Evolutionary conservation across 345 rosid species (phyloP).

Genomic region (Sisymbrium irio): DNA sequence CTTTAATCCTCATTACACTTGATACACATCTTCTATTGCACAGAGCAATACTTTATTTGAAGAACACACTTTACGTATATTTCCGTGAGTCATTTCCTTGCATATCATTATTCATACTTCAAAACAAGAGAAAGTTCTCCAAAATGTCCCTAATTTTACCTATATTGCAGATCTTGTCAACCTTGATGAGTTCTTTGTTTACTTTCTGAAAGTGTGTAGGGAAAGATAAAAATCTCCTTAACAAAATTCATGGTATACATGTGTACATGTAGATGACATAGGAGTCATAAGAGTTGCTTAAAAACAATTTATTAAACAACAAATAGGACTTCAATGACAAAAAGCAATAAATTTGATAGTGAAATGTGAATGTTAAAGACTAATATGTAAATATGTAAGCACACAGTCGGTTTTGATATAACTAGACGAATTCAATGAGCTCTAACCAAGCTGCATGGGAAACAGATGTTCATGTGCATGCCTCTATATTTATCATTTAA

Average conservation of each 20-base stretch:
- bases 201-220: too few species aligned
- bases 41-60: background rate
- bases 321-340: background rate
- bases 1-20: background rate
- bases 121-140: background rate
- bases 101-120: background rate
- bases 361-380: constrained; percentile 6
- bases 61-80: background rate
- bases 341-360: background rate
- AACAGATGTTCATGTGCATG: constrained; percentile 35
- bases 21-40: background rate
- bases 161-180: background rate
- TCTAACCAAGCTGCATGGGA: constrained; percentile 24
- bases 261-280: background rate
- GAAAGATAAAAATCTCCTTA: background rate
- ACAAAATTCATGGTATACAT: background rate
- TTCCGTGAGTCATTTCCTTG: background rate
- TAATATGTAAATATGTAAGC: background rate
- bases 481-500: background rate
- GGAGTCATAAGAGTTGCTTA: too few species aligned
- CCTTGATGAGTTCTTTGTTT: background rate
- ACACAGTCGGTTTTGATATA: constrained; percentile 2
- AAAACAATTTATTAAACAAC: background rate
- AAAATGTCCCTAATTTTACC: background rate
- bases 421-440: constrained; percentile 23